phyloP scores from a whole-genome alignment of 768 basidiomycete species.

The Floccularia luteovirens region DNA sequence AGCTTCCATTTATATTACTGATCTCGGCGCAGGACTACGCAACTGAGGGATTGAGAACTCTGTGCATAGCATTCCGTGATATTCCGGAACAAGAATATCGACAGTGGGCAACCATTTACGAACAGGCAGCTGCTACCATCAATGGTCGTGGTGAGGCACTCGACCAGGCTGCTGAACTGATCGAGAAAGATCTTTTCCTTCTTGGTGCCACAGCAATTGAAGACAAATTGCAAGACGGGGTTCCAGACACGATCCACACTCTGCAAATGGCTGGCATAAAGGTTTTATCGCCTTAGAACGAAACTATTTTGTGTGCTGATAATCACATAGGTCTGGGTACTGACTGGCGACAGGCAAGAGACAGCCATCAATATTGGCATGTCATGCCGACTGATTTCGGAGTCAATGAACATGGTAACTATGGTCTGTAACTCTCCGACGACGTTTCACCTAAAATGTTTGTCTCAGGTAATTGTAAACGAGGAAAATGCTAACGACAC shows the following conservation, averaged over 20 bases:
- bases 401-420: constrained; percentile 94
- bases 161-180: constrained; percentile 90
- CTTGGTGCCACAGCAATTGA: constrained; percentile 98
- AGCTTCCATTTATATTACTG: constrained; percentile 5
- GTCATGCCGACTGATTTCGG: constrained; percentile 93
- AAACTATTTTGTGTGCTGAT: constrained; percentile 3
- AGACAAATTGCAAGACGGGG: constrained; percentile 97
- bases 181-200: constrained; percentile 89
- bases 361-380: constrained; percentile 99
- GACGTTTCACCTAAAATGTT: constrained; percentile 3
- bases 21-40: constrained; percentile 82
- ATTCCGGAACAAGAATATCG: constrained; percentile 86
- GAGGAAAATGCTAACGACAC: constrained; percentile 81
- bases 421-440: neutral
- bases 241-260: constrained; percentile 96
- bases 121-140: constrained; percentile 91
- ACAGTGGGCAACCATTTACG: constrained; percentile 83
- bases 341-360: constrained; percentile 97
- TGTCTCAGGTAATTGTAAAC: constrained; percentile 81
- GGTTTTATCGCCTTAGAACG: constrained; percentile 21
- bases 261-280: constrained; percentile 98
- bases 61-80: constrained; percentile 94
- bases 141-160: constrained; percentile 93
- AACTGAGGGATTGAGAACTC: constrained; percentile 91
- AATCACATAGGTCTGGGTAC: constrained; percentile 75